Evolutionary conservation across 306 rosid genomes (phyloP), one percentile per base, ranked within the genome.

Genomic region (Gastrolobium villosum): DNA sequence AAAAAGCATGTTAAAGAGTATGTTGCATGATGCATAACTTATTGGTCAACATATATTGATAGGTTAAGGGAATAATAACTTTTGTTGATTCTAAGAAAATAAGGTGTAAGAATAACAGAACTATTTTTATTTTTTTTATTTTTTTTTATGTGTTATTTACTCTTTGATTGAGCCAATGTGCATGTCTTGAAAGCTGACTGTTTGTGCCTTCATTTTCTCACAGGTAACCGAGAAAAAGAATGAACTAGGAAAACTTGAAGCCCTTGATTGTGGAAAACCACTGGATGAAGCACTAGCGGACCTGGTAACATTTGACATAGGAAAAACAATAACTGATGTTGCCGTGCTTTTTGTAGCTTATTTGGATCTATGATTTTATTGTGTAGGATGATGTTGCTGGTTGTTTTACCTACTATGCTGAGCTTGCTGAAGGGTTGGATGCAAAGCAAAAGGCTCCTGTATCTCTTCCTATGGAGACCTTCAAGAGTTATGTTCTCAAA

Each of bases 391-490:
- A 92, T 77, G 97, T 92, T 81, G 81, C 90, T 10, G 91, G 91
- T 68, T 84, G 96, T 72, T 92, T 92, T 64, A 94, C 87, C 39
- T 92, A 92, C 89, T 90, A 90, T 69, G 97, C 97, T 5, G 97
- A 88, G 71, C 96, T 92, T 54, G 97, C 97, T 5, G 96, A 92
- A 70, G 92, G 93, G 59, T 84, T 92, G 91, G 97, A 92, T 77
- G 86, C 88, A 36, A 88, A 92, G 84, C 92, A 90, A 80, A 92
- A 92, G 61, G 87, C 87, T 63, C 87, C 93, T 59, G 76, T 92
- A 72, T 72, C 92, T 41, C 79, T 92, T 66, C 97, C 94, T 13
- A 83, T 90, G 96, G 91, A 90, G 11, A 73, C 81, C 30, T 90
- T 92, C 87, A 89, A 84, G 65, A 68, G 87, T 75, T 75, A 92